Evolutionary conservation across 1,284 basidiomycete genomes (phyloP), one percentile per base, ranked within the genome.

Genomic region (Leccinum pallidistipes): DNA sequence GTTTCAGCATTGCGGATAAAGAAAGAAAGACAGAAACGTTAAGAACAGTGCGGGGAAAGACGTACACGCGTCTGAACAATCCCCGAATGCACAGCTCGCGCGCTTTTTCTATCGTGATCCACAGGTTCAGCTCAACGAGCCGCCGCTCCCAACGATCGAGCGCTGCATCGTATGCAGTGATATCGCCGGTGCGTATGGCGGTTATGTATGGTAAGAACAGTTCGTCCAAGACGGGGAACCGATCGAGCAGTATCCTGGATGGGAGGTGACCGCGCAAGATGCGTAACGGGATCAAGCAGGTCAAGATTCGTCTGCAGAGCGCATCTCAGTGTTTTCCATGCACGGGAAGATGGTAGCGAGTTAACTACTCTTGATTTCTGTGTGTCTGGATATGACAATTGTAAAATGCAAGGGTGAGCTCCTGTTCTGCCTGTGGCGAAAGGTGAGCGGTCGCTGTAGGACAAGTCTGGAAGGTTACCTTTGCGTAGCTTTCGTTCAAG

Each of bases 241-340:
- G 84, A 34, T 81, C 67, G 61, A 95, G 78, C 11, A 98, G 82
- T 55, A 81, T 79, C 12, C 77, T 68, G 0, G 90, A 86, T 8
- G 96, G 95, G 12, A 97, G 81, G 61, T 91, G 86, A 1, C 96
- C 97, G 62, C 87, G 88, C 29, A 97, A 80, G 24, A 98, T 86
- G 14, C 92, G 90, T 18, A 98, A 81, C 0, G 96, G 94, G 56
- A 98, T 87, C 31, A 98, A 84, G 73, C 95, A 98, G 8, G 88
- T 89, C 55, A 98, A 80, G 64, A 98, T 96, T 21, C 96, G 87
- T 71, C 94, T 88, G 66, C 3, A 40, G 50, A 59, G 54, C 53
- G 11, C 38, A 45, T 18, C 56, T 8, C 40, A 52, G 3, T 9
- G 24, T 10, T 3, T 45, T 62, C 57, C 58, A 10, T 38, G n/a